Evolutionary conservation across 1,284 basidiomycete species (phyloP), one percentile per base, ranked within the genome.

Genomic region (Fomitopsis schrenkii): DNA sequence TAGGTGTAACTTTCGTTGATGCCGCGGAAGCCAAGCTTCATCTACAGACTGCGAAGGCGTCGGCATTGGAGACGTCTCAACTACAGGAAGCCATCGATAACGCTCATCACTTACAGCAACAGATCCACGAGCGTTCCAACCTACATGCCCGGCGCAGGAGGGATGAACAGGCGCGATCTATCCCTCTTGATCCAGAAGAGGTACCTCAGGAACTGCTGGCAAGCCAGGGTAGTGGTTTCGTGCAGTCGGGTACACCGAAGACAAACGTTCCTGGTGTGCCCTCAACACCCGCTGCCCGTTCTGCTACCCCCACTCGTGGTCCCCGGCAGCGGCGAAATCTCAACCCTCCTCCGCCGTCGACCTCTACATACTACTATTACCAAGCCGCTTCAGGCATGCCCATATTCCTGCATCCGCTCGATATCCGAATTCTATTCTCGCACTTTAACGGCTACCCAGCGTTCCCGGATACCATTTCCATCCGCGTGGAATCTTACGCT

Each of bases 331-430:
- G 90, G 22, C 81, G 85, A 61, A 94, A 93, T 70, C 73, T 93
- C 64, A 93, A 94, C 67, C 91, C 92, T 2, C 90, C 91, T 1
- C 89, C 91, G 10, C 90, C 89, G 14, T 87, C 89, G 2, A 87
- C 88, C 2, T 90, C 89, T 22, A 88, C 88, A 12, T 98, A 97
- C 76, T 94, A 92, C 70, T 99, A 94, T 75, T 99, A 98, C 75
- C 97, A 99, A 75, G 93, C 95, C 12, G 88, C 94, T 0, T 93
- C 93, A 2, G 97, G 97, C 17, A 83, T 94, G 63, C 92, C 94
- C 19, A 84, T 98, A 68, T 99, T 93, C 79, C 84, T 99, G 15
- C 95, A 97, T 71, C 96, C 97, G 2, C 83, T 99, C 44, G 97
- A 99, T 74, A 97, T 97, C 76, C 92, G 91, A 75, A 95, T 98